phyloP scores from a whole-genome alignment of 2,329 filamentous ascomycete species.

The Botrytis deweyae region DNA sequence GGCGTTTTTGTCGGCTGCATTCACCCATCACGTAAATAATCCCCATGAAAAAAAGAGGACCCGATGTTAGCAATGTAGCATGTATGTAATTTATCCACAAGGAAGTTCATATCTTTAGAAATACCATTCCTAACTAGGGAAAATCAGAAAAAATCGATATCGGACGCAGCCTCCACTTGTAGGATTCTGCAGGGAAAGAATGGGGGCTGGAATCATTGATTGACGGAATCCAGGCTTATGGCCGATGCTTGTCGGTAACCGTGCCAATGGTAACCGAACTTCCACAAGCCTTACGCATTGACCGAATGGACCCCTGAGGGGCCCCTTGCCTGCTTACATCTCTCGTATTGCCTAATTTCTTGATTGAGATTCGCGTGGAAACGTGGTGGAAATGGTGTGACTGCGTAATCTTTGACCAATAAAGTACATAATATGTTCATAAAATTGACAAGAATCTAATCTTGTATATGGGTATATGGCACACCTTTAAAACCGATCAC shows the following conservation, averaged over 20 bases:
- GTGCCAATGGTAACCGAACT: background rate
- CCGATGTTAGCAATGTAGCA: background rate
- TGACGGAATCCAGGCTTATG: background rate
- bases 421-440: slow-evolving; percentile 1
- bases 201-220: slow-evolving; percentile 15
- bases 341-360: slow-evolving; percentile 13
- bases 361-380: background rate
- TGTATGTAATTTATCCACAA: slow-evolving; percentile 3
- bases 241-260: slow-evolving; percentile 10
- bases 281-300: slow-evolving; percentile 18
- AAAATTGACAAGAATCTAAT: slow-evolving; percentile 14
- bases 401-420: background rate
- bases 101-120: slow-evolving; percentile 1
- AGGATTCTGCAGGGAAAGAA: slow-evolving; percentile 1
- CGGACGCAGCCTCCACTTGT: background rate
- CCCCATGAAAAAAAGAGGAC: background rate
- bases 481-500: slow-evolving; percentile 31
- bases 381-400: background rate
- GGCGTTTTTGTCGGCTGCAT: background rate
- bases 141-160: slow-evolving; percentile 7
- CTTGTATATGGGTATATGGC: slow-evolving; percentile 32
- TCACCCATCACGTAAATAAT: background rate
- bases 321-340: slow-evolving; percentile 13
- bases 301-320: background rate
- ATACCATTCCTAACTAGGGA: background rate